Base-by-base conservation (phyloP, 2,329 filamentous ascomycete species). In the Diaporthe destruens region DNA sequence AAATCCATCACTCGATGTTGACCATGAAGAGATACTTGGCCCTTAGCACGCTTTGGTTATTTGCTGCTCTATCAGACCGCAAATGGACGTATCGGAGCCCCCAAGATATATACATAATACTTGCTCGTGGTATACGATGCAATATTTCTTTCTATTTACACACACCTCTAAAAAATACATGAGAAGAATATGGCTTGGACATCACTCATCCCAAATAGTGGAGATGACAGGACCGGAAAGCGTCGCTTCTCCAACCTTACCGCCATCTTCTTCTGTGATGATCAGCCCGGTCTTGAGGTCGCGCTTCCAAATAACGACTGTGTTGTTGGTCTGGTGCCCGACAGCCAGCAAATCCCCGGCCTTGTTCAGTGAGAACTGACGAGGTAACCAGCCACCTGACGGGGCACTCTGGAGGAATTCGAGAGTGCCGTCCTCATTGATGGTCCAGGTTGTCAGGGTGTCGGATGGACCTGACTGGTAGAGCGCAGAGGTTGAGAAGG, bases 311-410 rank as follows among this genome's bases (percentile, higher is more conserved):
- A 95, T 81, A 9, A 87, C 88, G 1, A 94, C 89, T 32, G 87
- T 88, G 44, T 85, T 83, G 67, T 89, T 89, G n/a, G 81, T 81
- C 81, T 94, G 91, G 75, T 93, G 85, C 0, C 87, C 92, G 36
- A 94, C 88, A 1, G 91, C 92, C 4, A 94, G 82, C 71, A 92
- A 81, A 69, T 86, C 86, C 1, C 92, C 93, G 14, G 86, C 87
- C 75, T 85, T 86, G 80, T 92, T 94, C 72, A 93, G 81, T 65
- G 86, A 87, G 79, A 94, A 92, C 54, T 92, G 91, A 34, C 93
- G 87, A 0, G 93, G 93, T 70, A 86, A 87, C 11, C 82, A 80
- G 2, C 93, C 93, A 57, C 91, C 91, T 0, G 90, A 87, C 0
- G 92, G 85, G 20, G 86, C 86, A 34, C 89, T 84, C 76, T 92